Conservation (phyloP, 306 rosid genomes). For the Cyclanthera cordifolia region DNA sequence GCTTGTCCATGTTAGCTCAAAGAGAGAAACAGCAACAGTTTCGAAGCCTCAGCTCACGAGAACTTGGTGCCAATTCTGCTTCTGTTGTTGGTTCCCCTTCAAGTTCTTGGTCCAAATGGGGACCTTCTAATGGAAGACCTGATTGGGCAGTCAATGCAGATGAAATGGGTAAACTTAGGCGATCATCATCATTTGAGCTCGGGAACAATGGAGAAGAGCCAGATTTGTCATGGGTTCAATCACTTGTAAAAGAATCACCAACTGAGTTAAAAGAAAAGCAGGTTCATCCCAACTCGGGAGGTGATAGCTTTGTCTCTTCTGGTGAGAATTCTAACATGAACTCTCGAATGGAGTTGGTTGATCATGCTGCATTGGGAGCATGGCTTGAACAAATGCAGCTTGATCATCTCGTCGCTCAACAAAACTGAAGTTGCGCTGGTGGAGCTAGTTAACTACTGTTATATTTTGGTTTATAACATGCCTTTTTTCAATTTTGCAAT, state of each 20-base stretch:
- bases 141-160: slow-evolving; percentile 72
- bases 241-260: slow-evolving; percentile 87
- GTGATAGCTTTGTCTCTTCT: slow-evolving; percentile 18
- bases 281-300: slow-evolving; percentile 24
- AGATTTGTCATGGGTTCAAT: slow-evolving; percentile 91
- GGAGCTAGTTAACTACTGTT: slow-evolving; percentile 35
- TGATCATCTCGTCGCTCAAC: slow-evolving; percentile 61
- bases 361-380: slow-evolving; percentile 48
- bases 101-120: slow-evolving; percentile 84
- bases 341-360: slow-evolving; percentile 39
- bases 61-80: slow-evolving; percentile 59
- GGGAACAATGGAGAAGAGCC: slow-evolving; percentile 89
- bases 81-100: slow-evolving; percentile 34
- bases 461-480: slow-evolving; percentile 30
- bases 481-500: slow-evolving; percentile 32
- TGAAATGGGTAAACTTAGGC: slow-evolving; percentile 57
- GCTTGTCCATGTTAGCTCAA: slow-evolving; percentile 68
- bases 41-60: slow-evolving; percentile 90
- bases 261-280: slow-evolving; percentile 57
- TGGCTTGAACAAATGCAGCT: slow-evolving; percentile 62
- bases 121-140: slow-evolving; percentile 53
- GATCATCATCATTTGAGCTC: slow-evolving; percentile 78
- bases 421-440: slow-evolving; percentile 27
- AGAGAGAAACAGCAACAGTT: slow-evolving; percentile 78
- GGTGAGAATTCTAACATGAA: slow-evolving; percentile 32